A percentile compares a stretch with the other conserved stretches of the same genome.
Evolutionary conservation across 2,329 filamentous ascomycete genomes (phyloP).

Genomic region (Monosporascus sp.): DNA sequence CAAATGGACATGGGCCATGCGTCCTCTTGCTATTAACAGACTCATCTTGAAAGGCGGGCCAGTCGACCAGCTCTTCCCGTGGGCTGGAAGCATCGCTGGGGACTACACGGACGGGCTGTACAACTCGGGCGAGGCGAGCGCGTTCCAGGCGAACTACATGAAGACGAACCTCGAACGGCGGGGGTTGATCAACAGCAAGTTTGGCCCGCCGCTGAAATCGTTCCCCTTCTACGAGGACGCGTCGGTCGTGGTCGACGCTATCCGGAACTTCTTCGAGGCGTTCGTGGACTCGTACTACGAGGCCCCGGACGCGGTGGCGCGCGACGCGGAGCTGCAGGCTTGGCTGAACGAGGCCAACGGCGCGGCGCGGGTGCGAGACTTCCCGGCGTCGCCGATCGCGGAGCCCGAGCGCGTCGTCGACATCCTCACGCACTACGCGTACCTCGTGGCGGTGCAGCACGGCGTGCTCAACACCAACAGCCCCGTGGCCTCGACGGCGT

Average conservation of each 20-base stretch:
- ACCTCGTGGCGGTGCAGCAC: slow-evolving; percentile 31
- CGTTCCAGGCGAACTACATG: slow-evolving; percentile 34
- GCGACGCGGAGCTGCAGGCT: slow-evolving; percentile 36
- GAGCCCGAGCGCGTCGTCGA: slow-evolving; percentile 29
- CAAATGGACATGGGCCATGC: slow-evolving; percentile 26
- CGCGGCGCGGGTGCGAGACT: slow-evolving; percentile 32
- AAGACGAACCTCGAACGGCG: slow-evolving; percentile 28
- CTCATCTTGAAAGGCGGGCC: slow-evolving; percentile 25
- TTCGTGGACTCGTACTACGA: slow-evolving; percentile 41
- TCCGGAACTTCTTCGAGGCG: slow-evolving; percentile 31
- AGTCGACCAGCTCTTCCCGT: slow-evolving; percentile 27
- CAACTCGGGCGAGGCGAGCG: slow-evolving; percentile 19
- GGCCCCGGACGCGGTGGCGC: slow-evolving; percentile 21
- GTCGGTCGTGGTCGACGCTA: slow-evolving; percentile 28
- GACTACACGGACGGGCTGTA: slow-evolving; percentile 25
- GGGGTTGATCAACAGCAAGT: slow-evolving; percentile 32
- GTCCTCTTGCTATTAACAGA: slow-evolving; percentile 18
- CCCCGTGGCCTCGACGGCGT: slow-evolving; percentile 28
- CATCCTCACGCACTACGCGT: slow-evolving; percentile 35
- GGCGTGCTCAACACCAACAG: slow-evolving; percentile 38
- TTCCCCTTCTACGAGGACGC: slow-evolving; percentile 43
- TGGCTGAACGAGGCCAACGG: slow-evolving; percentile 37
- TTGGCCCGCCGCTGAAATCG: slow-evolving; percentile 30
- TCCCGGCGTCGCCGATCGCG: slow-evolving; percentile 26
- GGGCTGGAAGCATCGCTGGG: slow-evolving; percentile 22